Conservation (phyloP, 805 yeast genomes). For the Suhomyces pyralidae region DNA sequence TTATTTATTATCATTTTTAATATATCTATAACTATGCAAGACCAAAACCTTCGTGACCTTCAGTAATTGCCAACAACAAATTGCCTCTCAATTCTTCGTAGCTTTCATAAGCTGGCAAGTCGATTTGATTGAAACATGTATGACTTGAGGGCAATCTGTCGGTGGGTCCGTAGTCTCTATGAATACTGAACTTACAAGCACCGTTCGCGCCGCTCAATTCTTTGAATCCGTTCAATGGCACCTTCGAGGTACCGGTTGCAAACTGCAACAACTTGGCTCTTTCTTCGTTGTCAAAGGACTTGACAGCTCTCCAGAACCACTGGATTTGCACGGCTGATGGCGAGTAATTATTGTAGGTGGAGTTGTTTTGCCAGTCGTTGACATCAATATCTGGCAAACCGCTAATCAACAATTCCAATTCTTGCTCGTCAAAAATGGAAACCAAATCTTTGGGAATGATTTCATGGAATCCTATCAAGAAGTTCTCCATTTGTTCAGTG, state of each 20-base stretch:
- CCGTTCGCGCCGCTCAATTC: conserved; percentile 88
- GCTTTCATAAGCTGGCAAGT: conserved; percentile 86
- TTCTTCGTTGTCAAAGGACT: conserved; percentile 90
- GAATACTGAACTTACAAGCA: conserved; percentile 80
- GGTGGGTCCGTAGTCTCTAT: conserved; percentile 79
- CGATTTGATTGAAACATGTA: conserved; percentile 94
- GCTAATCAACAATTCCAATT: conserved; percentile 83
- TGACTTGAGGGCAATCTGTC: conserved; percentile 93
- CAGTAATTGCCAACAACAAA: conserved; percentile 79
- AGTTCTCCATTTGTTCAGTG: conserved; percentile 80
- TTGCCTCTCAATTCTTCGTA: conserved; percentile 84
- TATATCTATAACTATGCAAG: conserved; percentile 46
- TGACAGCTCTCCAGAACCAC: conserved; percentile 98
- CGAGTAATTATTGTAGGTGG: conserved; percentile 77
- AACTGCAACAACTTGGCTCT: conserved; percentile 91
- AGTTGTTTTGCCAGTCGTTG: conserved; percentile 90
- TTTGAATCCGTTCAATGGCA: conserved; percentile 90
- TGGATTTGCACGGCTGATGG: conserved; percentile 82
- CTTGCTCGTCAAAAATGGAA: conserved; percentile 91
- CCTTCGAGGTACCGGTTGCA: conserved; percentile 96
- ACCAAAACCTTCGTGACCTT: conserved; percentile 96
- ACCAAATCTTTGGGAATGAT: conserved; percentile 81
- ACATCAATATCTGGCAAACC: conserved; percentile 97
- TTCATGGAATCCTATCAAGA: conserved; percentile 84
- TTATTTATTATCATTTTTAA: not conserved